Base-by-base conservation (phyloP, 2,329 filamentous ascomycete genomes). In the Penicillium occitanis region DNA sequence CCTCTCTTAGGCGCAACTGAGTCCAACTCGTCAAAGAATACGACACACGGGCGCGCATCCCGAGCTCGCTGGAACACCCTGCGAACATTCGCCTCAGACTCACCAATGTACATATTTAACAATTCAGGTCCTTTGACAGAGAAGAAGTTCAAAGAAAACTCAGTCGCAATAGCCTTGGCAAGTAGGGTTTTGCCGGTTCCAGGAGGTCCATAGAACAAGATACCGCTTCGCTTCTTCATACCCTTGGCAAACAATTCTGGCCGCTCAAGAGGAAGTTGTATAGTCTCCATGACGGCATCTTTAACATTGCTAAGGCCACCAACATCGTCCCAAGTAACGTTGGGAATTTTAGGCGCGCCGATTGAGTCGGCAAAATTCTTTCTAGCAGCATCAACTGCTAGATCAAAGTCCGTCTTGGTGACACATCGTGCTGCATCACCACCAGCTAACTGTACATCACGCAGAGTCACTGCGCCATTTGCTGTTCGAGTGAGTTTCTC, bases 101-200 rank as follows among this genome's bases (percentile, higher is more conserved):
- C 95, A 89, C 95, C 95, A 78, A 99, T 98, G 91, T 95, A 99
- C 95, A 99, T 99, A 79, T 93, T 97, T 72, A 99, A 88, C 76
- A 99, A 86, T 80, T 99, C 95, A 48, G 95, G 96, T 67, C 95
- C 95, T 87, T 99, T 99, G 81, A 99, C 91, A 33, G 95, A 99
- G 80, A 99, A 98, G 84, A 99, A 99, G 84, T 99, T 99, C 85
- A 95, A 92, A 67, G 95, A 91, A 78, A 94, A 98, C 83, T 99
- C 95, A 81, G 98, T 99, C 79, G 95, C 95, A 73, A 99, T 96
- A 74, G 95, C 95, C 86, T 99, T 99, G 76, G 95, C 95, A 82
- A 99, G 91, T 81, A 99, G 87, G 61, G 95, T 99, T 87, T 99
- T 99, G 92, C 95, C 95, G 74, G 95, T 99, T 92, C 95, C 95